A percentile compares a stretch with the other conserved stretches of the same genome.
Evolutionary conservation across 352 stramenopile species (phyloP).

Genomic region (Phytopythium aichiense): DNA sequence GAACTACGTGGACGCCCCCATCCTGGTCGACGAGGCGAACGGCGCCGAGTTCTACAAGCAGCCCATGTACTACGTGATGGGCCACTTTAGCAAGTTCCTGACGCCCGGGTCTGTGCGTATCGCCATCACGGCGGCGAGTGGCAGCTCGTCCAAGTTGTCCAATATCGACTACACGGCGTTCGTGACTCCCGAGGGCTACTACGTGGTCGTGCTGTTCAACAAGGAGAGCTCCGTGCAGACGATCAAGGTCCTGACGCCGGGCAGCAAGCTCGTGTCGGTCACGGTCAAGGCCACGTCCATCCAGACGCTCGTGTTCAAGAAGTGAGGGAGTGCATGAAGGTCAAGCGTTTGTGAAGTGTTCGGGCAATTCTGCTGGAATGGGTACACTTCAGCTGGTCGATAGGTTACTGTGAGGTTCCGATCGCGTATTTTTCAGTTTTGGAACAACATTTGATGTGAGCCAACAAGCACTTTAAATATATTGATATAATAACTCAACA

Average conservation of each 20-base stretch:
- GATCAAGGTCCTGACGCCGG: slow-evolving; percentile 36
- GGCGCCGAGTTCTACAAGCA: slow-evolving; percentile 60
- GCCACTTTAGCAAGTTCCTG: slow-evolving; percentile 66
- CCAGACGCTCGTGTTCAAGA: slow-evolving; percentile 41
- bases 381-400: too few species aligned
- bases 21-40: slow-evolving; percentile 42
- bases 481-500: too few species aligned
- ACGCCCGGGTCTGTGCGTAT: slow-evolving; percentile 36
- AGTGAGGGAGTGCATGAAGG: slow-evolving; percentile 12
- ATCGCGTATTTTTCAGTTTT: too few species aligned
- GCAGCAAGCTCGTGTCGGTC: slow-evolving; percentile 30
- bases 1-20: slow-evolving; percentile 53
- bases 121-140: slow-evolving; percentile 12
- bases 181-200: slow-evolving; percentile 19
- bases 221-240: slow-evolving; percentile 29
- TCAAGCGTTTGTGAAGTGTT: too few species aligned
- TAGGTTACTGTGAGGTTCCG: too few species aligned
- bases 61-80: slow-evolving; percentile 69
- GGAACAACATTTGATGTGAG: too few species aligned
- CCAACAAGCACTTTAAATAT: too few species aligned
- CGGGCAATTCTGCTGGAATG: too few species aligned
- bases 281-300: slow-evolving; percentile 33
- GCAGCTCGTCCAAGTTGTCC: slow-evolving; percentile 14
- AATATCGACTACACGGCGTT: slow-evolving; percentile 23
- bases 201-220: slow-evolving; percentile 30